Evolutionary conservation across 345 rosid species (phyloP).

Genomic region (Brassica napus): DNA sequence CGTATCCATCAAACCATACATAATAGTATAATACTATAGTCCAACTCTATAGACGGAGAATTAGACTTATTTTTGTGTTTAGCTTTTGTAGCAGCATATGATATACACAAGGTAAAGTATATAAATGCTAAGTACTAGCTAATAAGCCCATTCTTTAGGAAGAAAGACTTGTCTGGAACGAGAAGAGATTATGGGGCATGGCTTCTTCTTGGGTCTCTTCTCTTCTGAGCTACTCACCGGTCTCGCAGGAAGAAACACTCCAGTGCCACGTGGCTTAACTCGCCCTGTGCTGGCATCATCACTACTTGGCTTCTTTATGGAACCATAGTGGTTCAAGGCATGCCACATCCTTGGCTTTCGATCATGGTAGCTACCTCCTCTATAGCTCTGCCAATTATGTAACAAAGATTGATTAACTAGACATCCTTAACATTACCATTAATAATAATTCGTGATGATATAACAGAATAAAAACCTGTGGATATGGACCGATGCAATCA

Average conservation of each 20-base stretch:
- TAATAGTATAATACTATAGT: not conserved
- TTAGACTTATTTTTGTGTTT: not conserved
- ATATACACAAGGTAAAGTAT: slow-evolving; percentile 2
- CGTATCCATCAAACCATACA: not conserved
- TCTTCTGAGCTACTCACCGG: slow-evolving; percentile 19
- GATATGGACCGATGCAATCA: slow-evolving; percentile 26
- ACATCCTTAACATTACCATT: not conserved
- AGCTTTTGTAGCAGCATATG: too few relatives aligned
- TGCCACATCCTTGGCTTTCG: slow-evolving; percentile 21
- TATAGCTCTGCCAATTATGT: slow-evolving; percentile 11
- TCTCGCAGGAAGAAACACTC: slow-evolving; percentile 37
- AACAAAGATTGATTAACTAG: not conserved
- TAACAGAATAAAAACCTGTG: slow-evolving; percentile 24
- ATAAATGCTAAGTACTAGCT: slow-evolving; percentile 10
- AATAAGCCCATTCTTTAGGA: slow-evolving; percentile 41
- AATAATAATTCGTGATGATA: not conserved
- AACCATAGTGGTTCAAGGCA: slow-evolving; percentile 10
- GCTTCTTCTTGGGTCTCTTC: slow-evolving; percentile 17
- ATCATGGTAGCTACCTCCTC: not conserved
- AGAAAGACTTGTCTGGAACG: slow-evolving; percentile 35
- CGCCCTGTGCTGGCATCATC: not conserved
- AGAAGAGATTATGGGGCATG: slow-evolving; percentile 21
- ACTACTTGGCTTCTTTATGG: not conserved
- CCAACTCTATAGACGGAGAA: not conserved
- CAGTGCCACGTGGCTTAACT: slow-evolving; percentile 37